Evolutionary conservation across 768 basidiomycete species (phyloP), one percentile per base, ranked within the genome.

Genomic region (Boletus subparvulus): DNA sequence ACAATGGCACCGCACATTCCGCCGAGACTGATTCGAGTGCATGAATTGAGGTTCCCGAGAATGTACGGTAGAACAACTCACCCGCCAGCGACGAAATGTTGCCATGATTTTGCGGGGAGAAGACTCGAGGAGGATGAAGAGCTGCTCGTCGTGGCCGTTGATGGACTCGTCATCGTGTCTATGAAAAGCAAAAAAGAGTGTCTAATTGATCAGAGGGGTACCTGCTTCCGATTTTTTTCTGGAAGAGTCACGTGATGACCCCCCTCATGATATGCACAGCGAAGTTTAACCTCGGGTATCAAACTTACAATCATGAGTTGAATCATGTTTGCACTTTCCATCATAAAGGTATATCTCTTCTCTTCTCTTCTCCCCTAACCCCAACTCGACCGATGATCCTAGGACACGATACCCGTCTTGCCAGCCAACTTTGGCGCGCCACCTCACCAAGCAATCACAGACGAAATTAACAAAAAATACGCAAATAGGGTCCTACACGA

Each of bases 1-100:
- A 98, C 87, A 56, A 97, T 89, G 17, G 94, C 94, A 35, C 96
- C 97, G 67, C 92, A 92, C 94, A 98, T 96, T 40, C 95, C 97
- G 26, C 96, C 97, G 17, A 98, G 77, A 21, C 96, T 98, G 53
- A 52, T 30, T n/a, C 17, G 14, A 8, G 14, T 8, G 24, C 37
- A 56, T 59, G 30, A 59, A 62, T 26, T 10, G n/a, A 51, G n/a
- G 47, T 39, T 33, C 39, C 33, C 52, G 19, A 36, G 30, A 3
- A 39, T 40, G 49, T 2, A 13, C 50, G 14, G 36, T 19, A 36
- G 2, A 10, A 26, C 19, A 12, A 77, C 90, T 69, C 64, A 93
- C 92, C 91, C 92, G 78, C 92, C 92, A 30, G 88, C 92, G 10
- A 89, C 78, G 62, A 94, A 86, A 66, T 95, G 92, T 52, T 82